A percentile compares a stretch with the other conserved stretches of the same genome.
phyloP scores from a whole-genome alignment of 352 stramenopile species.

The Globisporangium cystogenes region DNA sequence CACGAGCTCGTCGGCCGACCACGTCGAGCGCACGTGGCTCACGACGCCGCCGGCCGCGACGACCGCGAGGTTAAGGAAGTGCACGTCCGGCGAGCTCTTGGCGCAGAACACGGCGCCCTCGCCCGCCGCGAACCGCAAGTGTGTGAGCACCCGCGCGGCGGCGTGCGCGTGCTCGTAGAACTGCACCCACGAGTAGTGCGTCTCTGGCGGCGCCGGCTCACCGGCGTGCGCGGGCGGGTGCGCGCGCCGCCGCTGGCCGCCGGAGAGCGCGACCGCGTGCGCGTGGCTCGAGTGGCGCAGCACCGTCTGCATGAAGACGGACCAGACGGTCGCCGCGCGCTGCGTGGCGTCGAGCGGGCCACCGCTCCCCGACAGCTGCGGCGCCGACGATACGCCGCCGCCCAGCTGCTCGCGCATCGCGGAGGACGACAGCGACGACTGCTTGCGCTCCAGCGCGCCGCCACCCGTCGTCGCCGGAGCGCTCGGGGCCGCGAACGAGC shows the following conservation, averaged over 20 bases:
- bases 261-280: slow-evolving; percentile 10
- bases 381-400: not conserved
- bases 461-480: not conserved
- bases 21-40: slow-evolving; percentile 46
- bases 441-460: slow-evolving; percentile 7
- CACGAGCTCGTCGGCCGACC: slow-evolving; percentile 42
- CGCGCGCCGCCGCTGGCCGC: not conserved
- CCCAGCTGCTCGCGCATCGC: slow-evolving; percentile 2
- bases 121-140: slow-evolving; percentile 44
- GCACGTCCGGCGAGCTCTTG: slow-evolving; percentile 34
- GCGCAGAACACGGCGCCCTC: slow-evolving; percentile 57
- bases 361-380: not conserved
- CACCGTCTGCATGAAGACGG: slow-evolving; percentile 14
- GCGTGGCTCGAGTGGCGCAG: slow-evolving; percentile 10
- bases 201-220: slow-evolving; percentile 3
- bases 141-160: slow-evolving; percentile 39
- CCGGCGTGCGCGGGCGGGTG: too few relatives aligned
- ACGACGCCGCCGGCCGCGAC: slow-evolving; percentile 52
- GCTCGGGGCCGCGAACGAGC: not conserved
- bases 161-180: slow-evolving; percentile 23
- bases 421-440: slow-evolving; percentile 4
- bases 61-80: slow-evolving; percentile 55
- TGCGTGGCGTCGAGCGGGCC: slow-evolving; percentile 7
- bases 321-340: slow-evolving; percentile 8
- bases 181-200: slow-evolving; percentile 26